phyloP scores from a whole-genome alignment of 805 yeast genomes.

The Yarrowia deformans region DNA sequence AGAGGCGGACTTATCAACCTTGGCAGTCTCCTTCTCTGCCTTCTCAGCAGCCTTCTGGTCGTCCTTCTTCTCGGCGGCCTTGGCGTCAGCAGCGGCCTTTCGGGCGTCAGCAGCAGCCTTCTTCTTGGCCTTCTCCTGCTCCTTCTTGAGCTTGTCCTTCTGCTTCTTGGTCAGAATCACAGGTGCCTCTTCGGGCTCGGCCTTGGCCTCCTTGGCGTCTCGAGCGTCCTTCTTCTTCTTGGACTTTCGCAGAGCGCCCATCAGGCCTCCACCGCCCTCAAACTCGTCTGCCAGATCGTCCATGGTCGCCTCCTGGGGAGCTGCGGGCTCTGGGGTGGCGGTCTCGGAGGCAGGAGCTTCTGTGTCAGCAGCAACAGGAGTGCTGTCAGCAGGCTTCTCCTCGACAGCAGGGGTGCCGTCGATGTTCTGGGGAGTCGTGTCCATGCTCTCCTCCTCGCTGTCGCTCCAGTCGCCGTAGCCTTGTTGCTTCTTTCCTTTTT shows the following conservation, averaged over 20 bases:
- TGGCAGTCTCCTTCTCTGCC: too few species aligned
- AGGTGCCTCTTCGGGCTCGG: constrained; percentile 48
- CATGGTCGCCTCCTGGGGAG: constrained; percentile 47
- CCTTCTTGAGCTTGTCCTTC: constrained; percentile 45
- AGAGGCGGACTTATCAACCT: neutral
- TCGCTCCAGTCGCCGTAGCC: constrained; percentile 39
- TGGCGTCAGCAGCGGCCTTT: constrained; percentile 39
- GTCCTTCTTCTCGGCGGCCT: constrained; percentile 52
- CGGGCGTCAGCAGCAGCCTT: constrained; percentile 40
- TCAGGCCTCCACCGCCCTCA: constrained; percentile 69
- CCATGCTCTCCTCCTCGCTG: constrained; percentile 33
- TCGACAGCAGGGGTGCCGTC: constrained; percentile 10
- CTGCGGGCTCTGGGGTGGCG: constrained; percentile 42
- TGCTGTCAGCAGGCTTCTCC: neutral
- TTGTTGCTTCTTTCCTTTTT: constrained; percentile 38
- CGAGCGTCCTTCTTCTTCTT: constrained; percentile 78
- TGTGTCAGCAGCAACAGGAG: neutral
- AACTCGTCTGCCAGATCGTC: constrained; percentile 49
- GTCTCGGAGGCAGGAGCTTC: neutral
- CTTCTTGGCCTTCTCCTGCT: constrained; percentile 45
- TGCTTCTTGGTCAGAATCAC: constrained; percentile 43
- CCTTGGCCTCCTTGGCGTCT: constrained; percentile 67
- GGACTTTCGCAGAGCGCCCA: constrained; percentile 81
- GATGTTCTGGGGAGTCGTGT: constrained; percentile 24
- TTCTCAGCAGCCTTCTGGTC: neutral